These are phyloP conservation scores for Leishmania lainsoni DNA, from an alignment of 208 protist genomes.

Conservation along the genomic window DNA sequence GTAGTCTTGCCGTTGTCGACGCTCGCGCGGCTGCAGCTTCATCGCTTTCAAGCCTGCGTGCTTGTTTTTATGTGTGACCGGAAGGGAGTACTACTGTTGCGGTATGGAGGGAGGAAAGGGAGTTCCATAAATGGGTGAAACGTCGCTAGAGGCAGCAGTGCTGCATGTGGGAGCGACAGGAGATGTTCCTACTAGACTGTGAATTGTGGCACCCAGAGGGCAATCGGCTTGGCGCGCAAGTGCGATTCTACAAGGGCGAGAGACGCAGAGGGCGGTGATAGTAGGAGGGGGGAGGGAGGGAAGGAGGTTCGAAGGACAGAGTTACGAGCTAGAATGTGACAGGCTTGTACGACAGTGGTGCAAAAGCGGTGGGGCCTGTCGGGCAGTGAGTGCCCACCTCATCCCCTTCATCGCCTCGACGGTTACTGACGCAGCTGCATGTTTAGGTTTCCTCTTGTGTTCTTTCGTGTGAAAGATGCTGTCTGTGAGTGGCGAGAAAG, in stretches of 20 bases:
- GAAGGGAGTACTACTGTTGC: neutral
- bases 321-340: neutral
- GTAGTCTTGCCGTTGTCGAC: constrained; percentile 29
- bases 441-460: neutral
- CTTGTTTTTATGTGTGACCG: neutral
- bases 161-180: neutral
- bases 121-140: neutral
- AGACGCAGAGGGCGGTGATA: neutral
- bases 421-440: neutral
- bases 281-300: neutral
- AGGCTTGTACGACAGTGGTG: neutral
- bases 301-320: neutral
- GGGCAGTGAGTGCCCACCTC: neutral
- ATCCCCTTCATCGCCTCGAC: neutral
- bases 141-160: neutral
- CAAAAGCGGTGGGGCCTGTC: neutral
- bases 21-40: constrained; percentile 43
- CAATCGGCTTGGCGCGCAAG: neutral
- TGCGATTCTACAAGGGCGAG: neutral
- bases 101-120: neutral
- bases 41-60: constrained; percentile 8
- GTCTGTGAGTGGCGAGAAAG: too few relatives aligned
- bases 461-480: neutral
- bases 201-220: neutral
- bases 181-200: neutral